Percentiles rank a stretch among this genome's conserved stretches.
These are phyloP conservation scores for Candida chauliodis DNA, from an alignment of 805 yeast species.

Conservation along the genomic window DNA sequence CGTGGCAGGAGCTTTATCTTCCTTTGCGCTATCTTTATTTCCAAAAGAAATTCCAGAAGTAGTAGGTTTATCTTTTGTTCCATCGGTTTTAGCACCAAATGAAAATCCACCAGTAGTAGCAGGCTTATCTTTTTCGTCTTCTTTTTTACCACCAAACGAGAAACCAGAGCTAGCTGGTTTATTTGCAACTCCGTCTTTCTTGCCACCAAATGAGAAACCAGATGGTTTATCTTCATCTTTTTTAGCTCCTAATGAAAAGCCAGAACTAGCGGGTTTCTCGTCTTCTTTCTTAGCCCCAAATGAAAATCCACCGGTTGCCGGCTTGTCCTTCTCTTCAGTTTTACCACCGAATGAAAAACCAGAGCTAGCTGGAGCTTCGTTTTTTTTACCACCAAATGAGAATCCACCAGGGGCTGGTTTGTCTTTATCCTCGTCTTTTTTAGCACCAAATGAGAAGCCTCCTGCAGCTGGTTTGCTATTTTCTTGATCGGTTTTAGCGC, in stretches of 20 bases:
- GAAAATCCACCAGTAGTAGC: slow-evolving; percentile 17
- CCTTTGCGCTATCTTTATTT: too few species aligned
- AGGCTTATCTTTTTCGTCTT: slow-evolving; percentile 18
- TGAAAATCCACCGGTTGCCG: slow-evolving; percentile 14
- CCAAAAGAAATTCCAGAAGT: slow-evolving; percentile 15
- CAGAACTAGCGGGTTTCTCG: slow-evolving; percentile 12
- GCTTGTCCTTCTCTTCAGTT: slow-evolving; percentile 14
- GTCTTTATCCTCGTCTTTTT: slow-evolving; percentile 17
- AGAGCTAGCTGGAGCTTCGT: slow-evolving; percentile 10
- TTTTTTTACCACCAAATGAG: slow-evolving; percentile 17
- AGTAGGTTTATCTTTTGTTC: slow-evolving; percentile 10
- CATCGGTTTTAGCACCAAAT: slow-evolving; percentile 15
- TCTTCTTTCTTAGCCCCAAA: slow-evolving; percentile 13
- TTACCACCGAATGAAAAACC: slow-evolving; percentile 17
- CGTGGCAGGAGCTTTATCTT: slow-evolving; percentile 9
- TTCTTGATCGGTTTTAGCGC: slow-evolving; percentile 13
- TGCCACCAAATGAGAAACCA: slow-evolving; percentile 14
- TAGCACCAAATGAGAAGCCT: slow-evolving; percentile 25
- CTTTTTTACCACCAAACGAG: slow-evolving; percentile 23
- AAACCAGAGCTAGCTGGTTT: slow-evolving; percentile 20
- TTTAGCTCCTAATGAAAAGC: slow-evolving; percentile 13
- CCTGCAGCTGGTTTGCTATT: slow-evolving; percentile 15
- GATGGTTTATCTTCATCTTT: slow-evolving; percentile 15
- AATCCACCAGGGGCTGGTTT: slow-evolving; percentile 18
- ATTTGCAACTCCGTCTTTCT: slow-evolving; percentile 13